phyloP scores from a whole-genome alignment of 1,139 yeast species.

The Barnettozyma hawaiiensis region DNA sequence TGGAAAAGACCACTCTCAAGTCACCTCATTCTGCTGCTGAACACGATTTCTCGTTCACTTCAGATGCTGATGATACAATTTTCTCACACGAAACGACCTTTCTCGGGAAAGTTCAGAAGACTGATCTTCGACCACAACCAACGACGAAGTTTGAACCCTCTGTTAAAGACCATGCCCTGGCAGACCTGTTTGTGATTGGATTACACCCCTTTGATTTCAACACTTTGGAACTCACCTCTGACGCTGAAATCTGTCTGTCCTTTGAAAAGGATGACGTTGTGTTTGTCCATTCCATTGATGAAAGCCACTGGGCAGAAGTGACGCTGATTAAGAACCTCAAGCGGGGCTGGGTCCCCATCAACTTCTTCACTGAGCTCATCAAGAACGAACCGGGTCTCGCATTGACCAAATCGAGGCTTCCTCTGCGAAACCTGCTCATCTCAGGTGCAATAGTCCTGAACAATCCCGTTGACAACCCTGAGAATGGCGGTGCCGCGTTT shows the following conservation, averaged over 20 bases:
- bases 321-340: slow-evolving; percentile 64
- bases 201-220: slow-evolving; percentile 74
- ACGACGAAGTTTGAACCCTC: slow-evolving; percentile 5
- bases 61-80: slow-evolving; percentile 17
- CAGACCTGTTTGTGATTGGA: slow-evolving; percentile 41
- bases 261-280: slow-evolving; percentile 79
- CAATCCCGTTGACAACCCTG: slow-evolving; percentile 51
- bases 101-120: slow-evolving; percentile 7
- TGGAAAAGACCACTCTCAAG: background rate
- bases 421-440: slow-evolving; percentile 55
- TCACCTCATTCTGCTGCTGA: background rate
- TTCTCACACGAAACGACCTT: slow-evolving; percentile 19
- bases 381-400: slow-evolving; percentile 31
- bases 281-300: slow-evolving; percentile 82
- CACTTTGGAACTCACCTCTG: slow-evolving; percentile 58
- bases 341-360: slow-evolving; percentile 97
- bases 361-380: slow-evolving; percentile 69
- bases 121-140: background rate
- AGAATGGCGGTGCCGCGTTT: slow-evolving; percentile 25
- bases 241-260: slow-evolving; percentile 73
- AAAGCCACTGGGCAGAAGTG: slow-evolving; percentile 98
- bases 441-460: slow-evolving; percentile 73
- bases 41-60: slow-evolving; percentile 8
- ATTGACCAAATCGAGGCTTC: slow-evolving; percentile 37
- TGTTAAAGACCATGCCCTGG: slow-evolving; percentile 25